Percentiles rank a stretch among this genome's conserved stretches.
These are phyloP conservation scores for Neurospora africana DNA, from an alignment of 495 filamentous ascomycete genomes.

Conservation along the genomic window DNA sequence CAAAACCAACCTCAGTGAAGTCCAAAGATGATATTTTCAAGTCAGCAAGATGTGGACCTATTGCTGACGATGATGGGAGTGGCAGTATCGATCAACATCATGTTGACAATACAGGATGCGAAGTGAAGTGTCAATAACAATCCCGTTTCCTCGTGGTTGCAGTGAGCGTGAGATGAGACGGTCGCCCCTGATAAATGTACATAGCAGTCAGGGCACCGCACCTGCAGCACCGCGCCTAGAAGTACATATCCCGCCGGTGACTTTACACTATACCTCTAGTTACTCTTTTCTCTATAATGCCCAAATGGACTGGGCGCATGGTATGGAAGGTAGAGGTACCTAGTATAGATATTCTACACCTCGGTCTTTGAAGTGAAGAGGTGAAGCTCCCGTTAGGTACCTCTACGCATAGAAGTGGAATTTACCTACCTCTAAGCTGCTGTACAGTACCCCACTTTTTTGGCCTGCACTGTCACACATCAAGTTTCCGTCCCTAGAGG, in stretches of 20 bases:
- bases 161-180: neutral
- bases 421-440: too few species aligned
- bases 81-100: neutral
- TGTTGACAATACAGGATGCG: neutral
- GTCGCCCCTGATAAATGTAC: neutral
- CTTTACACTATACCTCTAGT: neutral
- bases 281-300: neutral
- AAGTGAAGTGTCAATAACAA: neutral
- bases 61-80: neutral
- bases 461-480: neutral
- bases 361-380: neutral
- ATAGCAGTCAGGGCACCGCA: neutral
- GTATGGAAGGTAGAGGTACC: neutral
- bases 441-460: neutral
- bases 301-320: neutral
- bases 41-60: neutral
- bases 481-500: neutral
- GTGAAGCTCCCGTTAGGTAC: neutral
- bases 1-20: neutral
- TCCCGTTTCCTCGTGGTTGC: neutral
- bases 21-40: neutral
- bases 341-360: neutral
- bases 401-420: neutral
- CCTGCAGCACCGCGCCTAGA: neutral
- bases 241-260: neutral